Conservation (phyloP, 352 stramenopile species). For the Pythium graminicola region DNA sequence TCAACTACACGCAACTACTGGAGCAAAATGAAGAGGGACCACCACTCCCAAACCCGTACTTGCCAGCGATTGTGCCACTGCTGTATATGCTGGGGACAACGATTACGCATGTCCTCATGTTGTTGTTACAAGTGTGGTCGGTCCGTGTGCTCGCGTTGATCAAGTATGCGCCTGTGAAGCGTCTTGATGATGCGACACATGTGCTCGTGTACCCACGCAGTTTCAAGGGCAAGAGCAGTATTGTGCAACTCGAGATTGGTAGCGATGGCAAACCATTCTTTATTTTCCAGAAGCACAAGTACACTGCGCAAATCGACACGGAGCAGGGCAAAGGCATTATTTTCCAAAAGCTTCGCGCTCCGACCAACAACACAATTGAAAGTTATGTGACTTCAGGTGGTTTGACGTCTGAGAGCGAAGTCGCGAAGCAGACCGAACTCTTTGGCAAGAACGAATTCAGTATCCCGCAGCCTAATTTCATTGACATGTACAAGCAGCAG, state of each 20-base stretch:
- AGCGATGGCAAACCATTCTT: slow-evolving; percentile 56
- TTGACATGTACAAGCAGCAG: slow-evolving; percentile 96
- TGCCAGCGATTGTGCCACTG: slow-evolving; percentile 85
- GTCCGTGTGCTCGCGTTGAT: slow-evolving; percentile 73
- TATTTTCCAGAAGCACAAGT: slow-evolving; percentile 88
- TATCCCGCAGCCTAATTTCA: slow-evolving; percentile 93
- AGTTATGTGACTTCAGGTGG: slow-evolving; percentile 54
- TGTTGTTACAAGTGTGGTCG: slow-evolving; percentile 87
- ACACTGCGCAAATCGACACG: slow-evolving; percentile 52
- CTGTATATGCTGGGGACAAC: slow-evolving; percentile 78
- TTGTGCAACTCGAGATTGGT: slow-evolving; percentile 59
- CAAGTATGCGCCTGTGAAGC: slow-evolving; percentile 76
- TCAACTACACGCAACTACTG: slow-evolving; percentile 59
- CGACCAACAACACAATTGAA: slow-evolving; percentile 50
- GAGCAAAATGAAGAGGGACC: slow-evolving; percentile 50
- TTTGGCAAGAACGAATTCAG: slow-evolving; percentile 92
- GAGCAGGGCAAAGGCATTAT: slow-evolving; percentile 59
- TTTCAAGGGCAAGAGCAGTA: slow-evolving; percentile 85
- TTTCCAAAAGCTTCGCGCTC: slow-evolving; percentile 74
- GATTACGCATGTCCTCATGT: slow-evolving; percentile 79
- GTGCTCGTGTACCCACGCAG: slow-evolving; percentile 80
- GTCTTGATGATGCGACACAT: slow-evolving; percentile 54
- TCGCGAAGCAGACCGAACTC: slow-evolving; percentile 47
- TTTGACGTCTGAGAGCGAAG: slow-evolving; percentile 35
- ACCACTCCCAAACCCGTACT: slow-evolving; percentile 85